These are phyloP conservation scores for Candida insectalens DNA, from an alignment of 805 yeast species.

Conservation along the genomic window DNA sequence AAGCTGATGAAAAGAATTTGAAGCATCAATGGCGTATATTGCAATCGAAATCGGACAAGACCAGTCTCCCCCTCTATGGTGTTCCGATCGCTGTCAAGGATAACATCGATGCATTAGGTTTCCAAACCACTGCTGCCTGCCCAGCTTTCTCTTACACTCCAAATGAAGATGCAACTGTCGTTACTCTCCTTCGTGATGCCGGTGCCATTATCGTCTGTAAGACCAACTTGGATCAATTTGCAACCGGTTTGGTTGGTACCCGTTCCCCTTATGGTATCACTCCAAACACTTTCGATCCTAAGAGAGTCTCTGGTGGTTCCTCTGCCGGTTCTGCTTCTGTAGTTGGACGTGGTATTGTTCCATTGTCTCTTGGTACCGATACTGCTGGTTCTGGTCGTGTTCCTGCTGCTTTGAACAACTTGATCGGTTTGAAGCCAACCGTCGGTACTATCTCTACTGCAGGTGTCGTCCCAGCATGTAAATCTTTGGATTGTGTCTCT, in stretches of 20 bases:
- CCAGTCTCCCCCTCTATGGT: slow-evolving; percentile 67
- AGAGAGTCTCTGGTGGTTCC: slow-evolving; percentile 91
- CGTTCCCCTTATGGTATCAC: slow-evolving; percentile 93
- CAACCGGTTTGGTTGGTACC: slow-evolving; percentile 93
- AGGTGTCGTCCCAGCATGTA: slow-evolving; percentile 98
- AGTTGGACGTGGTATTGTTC: slow-evolving; percentile 84
- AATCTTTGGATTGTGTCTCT: slow-evolving; percentile 87
- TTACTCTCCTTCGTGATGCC: slow-evolving; percentile 60
- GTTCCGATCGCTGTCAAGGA: slow-evolving; percentile 95
- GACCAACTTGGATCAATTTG: slow-evolving; percentile 94
- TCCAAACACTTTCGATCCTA: slow-evolving; percentile 62
- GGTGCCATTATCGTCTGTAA: slow-evolving; percentile 94
- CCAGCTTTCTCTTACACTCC: slow-evolving; percentile 74
- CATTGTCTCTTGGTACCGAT: slow-evolving; percentile 87
- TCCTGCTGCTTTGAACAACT: slow-evolving; percentile 89
- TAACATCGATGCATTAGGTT: slow-evolving; percentile 79
- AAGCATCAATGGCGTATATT: slow-evolving; percentile 70
- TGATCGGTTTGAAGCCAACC: slow-evolving; percentile 89
- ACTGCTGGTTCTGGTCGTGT: slow-evolving; percentile 98
- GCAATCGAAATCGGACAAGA: slow-evolving; percentile 49
- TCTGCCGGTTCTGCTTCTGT: slow-evolving; percentile 93
- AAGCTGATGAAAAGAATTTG: slow-evolving; percentile 54
- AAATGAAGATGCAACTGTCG: slow-evolving; percentile 64
- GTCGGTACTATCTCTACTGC: slow-evolving; percentile 75
- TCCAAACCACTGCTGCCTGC: slow-evolving; percentile 91